Evolutionary conservation across 2,329 filamentous ascomycete genomes (phyloP), one percentile per base, ranked within the genome.

Genomic region (Capronia coronata): DNA sequence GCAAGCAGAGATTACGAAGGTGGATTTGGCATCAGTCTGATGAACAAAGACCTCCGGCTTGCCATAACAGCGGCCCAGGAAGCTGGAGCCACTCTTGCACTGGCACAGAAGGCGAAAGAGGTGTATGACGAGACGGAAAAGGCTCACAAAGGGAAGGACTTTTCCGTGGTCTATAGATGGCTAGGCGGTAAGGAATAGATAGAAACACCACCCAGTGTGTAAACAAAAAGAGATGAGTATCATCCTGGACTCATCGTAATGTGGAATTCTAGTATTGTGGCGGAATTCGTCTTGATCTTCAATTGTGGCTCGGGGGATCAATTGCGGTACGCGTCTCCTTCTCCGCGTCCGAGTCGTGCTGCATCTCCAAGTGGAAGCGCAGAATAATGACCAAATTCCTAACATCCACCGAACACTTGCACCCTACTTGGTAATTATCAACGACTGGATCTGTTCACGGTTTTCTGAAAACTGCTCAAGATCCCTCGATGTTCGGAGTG

Each of bases 1-100:
- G 85, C 89, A 0, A 79, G 76, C 47, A 75, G 84, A 49, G 89
- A 85, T 46, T 98, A 89, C 61, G 68, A 72, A 14, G 87, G 87
- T 39, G 87, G 87, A 0, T 93, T 91, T 58, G 84, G 84, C 1
- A 79, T 91, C 49, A 75, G 75, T 32, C 68, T 93, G 58, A 91
- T 93, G 87, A 80, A 79, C 65, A 93, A 93, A 69, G 87, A 93
- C 64, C 68, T 93, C 34, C 73, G 76, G 46, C 72, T 91, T 49
- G 87, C 86, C 1, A 80, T 89, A 46, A 67, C 79, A n/a, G 86
- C 86, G 13, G 86, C 86, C 0, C 65, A 75, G 42, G 81, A 87
- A 67, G 81, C 80, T 0, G 78, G 77, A 1, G 84, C 84, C 1
- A 76, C 71, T 55, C 73, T 90, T 46, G 80, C 78, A 58, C 69